Conservation (phyloP, 805 yeast species). For the Tanozyma kutaoensis region DNA sequence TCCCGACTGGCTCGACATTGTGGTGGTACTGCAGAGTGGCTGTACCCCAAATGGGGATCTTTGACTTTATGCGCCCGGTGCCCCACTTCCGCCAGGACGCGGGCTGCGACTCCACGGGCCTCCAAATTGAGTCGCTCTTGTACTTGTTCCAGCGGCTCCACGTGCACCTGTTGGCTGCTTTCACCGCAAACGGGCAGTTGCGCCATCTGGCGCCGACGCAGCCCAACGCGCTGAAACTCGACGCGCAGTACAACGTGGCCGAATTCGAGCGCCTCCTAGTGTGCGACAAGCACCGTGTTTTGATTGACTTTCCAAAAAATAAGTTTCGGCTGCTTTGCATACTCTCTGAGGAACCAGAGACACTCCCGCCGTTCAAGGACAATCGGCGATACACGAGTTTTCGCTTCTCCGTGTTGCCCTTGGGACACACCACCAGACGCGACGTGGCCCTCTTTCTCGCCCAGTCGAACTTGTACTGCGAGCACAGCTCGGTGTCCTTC, state of each 20-base stretch:
- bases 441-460: constrained; percentile 17
- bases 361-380: constrained; percentile 11
- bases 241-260: constrained; percentile 36
- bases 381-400: constrained; percentile 9
- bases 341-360: constrained; percentile 32
- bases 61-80: constrained; percentile 3
- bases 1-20: constrained; percentile 32
- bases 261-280: constrained; percentile 28
- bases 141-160: constrained; percentile 44
- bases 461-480: constrained; percentile 39
- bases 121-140: constrained; percentile 44
- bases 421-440: constrained; percentile 5
- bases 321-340: constrained; percentile 51
- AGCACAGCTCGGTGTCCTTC: constrained; percentile 30
- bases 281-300: constrained; percentile 50
- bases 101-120: constrained; percentile 37
- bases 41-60: constrained; percentile 2
- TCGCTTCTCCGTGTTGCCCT: constrained; percentile 11
- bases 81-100: no score
- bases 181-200: constrained; percentile 12
- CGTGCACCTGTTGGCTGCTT: constrained; percentile 29
- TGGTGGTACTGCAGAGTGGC: not conserved
- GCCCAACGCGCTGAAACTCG: constrained; percentile 26
- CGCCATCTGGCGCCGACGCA: not conserved
- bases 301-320: constrained; percentile 55